Evolutionary conservation across 352 stramenopile genomes (phyloP), one percentile per base, ranked within the genome.

Genomic region (Phytopythium sindhum): DNA sequence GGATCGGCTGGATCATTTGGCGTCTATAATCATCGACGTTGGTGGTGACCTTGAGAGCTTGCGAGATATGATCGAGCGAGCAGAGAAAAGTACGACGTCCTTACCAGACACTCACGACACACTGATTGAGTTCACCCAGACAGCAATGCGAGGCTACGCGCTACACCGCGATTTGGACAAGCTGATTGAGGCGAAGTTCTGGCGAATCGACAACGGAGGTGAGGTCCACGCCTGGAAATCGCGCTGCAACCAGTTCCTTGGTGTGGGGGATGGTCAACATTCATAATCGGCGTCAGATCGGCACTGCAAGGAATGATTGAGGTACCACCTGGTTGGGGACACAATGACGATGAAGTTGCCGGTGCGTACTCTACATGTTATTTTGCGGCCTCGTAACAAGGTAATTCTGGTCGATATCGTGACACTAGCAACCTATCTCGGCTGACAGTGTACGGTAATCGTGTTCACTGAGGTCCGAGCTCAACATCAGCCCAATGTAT

Each of bases 101-200:
- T 9, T 57, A 8, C 12, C 24, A 41, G 29, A 39, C 19, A 10
- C 2, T 2, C 39, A 2, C 39, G 39, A 41, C 51, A 57, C 51
- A 8, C 26, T 57, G 51, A 57, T 57, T 9, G 1, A 57, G 51
- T 57, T 57, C 51, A 57, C 51, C 51, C 15, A 57, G 51, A 57
- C 10, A 1, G 51, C 51, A 1, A 33, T 57, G 51, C 19, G 19
- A 11, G 51, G 26, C 12, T n/a, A n/a, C n/a, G n/a, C n/a, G n/a
- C n/a, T n/a, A n/a, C n/a, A n/a, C n/a, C n/a, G n/a, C n/a, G n/a
- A n/a, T n/a, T 28, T 57, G 6, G 51, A 57, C 28, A 57, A 57
- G 29, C 12, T 57, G 19, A 41, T 57, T 1, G 29, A 39, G 19
- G 10, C 51, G 15, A 57, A 57, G 1, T 39, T 33, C 26, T 57